These are phyloP conservation scores for Coelastrella sp. DNA, from an alignment of 139 green algal species.

Conservation along the genomic window DNA sequence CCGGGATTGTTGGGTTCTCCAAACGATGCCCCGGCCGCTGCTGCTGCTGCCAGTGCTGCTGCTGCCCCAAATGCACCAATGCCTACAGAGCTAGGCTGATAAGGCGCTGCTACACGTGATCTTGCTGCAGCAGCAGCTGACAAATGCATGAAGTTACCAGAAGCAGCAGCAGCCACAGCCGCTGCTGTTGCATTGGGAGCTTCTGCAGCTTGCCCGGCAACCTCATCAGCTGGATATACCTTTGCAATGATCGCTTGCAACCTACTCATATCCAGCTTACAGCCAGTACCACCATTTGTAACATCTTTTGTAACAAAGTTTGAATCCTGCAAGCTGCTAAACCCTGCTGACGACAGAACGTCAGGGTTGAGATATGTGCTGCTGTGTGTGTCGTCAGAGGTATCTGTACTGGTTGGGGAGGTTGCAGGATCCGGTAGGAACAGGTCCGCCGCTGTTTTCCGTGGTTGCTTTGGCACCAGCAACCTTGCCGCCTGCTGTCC, in stretches of 20 bases:
- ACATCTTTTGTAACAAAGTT: no score
- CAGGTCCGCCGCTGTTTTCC: slow-evolving; percentile 11
- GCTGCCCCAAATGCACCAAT: background rate
- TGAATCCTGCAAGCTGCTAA: no score
- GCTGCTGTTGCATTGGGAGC: background rate
- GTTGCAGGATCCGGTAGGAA: background rate
- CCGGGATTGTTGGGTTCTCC: no score
- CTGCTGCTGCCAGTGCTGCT: no score
- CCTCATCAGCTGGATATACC: slow-evolving; percentile 7
- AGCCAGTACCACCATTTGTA: background rate
- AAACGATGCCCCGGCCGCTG: no score
- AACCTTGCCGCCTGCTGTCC: background rate
- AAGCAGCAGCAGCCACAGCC: background rate
- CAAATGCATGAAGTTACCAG: background rate
- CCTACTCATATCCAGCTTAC: background rate
- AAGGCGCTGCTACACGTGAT: background rate
- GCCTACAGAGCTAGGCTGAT: background rate
- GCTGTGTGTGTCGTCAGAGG: no score
- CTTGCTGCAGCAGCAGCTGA: background rate
- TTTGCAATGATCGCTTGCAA: slow-evolving; percentile 31
- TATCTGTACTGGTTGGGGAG: background rate
- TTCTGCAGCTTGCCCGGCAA: no score
- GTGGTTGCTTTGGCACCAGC: background rate
- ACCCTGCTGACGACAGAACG: no score
- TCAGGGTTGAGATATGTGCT: no score